These are phyloP conservation scores for Starmera pachycereana DNA, from an alignment of 805 yeast genomes.

Conservation along the genomic window DNA sequence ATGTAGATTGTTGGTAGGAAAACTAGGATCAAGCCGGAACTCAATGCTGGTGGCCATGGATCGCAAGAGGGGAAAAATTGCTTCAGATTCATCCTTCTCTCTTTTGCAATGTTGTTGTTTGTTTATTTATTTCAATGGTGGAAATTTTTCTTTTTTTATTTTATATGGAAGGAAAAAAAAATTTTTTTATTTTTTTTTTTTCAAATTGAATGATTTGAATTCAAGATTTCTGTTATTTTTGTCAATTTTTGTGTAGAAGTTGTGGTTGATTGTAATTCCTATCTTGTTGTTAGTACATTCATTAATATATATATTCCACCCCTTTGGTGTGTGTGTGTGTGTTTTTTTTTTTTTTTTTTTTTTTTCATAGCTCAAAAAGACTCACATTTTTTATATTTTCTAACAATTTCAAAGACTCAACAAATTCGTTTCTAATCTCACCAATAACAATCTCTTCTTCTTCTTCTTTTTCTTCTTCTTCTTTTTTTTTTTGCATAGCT, in stretches of 20 bases:
- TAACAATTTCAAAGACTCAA: slow-evolving; percentile 7
- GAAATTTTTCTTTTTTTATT: neutral
- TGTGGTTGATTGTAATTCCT: too few relatives aligned
- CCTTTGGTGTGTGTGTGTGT: too few relatives aligned
- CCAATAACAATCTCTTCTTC: neutral
- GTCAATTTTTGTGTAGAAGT: too few relatives aligned
- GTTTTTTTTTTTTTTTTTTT: too few relatives aligned
- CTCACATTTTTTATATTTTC: slow-evolving; percentile 14
- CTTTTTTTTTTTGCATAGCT: slow-evolving; percentile 1
- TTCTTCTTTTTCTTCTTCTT: slow-evolving; percentile 3
- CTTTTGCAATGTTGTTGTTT: too few relatives aligned
- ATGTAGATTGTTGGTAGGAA: slow-evolving; percentile 41
- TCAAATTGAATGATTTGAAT: too few relatives aligned
- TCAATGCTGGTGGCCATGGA: slow-evolving; percentile 44
- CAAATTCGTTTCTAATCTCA: slow-evolving; percentile 9
- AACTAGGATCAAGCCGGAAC: slow-evolving; percentile 36
- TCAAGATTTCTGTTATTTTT: too few relatives aligned
- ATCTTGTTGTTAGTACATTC: slow-evolving; percentile 2
- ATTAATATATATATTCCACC: slow-evolving; percentile 15
- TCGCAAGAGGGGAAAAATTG: slow-evolving; percentile 11
- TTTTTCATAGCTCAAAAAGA: slow-evolving; percentile 1
- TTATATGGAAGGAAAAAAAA: too few relatives aligned
- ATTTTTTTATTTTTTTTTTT: too few relatives aligned
- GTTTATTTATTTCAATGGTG: too few relatives aligned
- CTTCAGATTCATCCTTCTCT: neutral